Conservation (phyloP, 345 rosid species). For the Syzygium oleosum region DNA sequence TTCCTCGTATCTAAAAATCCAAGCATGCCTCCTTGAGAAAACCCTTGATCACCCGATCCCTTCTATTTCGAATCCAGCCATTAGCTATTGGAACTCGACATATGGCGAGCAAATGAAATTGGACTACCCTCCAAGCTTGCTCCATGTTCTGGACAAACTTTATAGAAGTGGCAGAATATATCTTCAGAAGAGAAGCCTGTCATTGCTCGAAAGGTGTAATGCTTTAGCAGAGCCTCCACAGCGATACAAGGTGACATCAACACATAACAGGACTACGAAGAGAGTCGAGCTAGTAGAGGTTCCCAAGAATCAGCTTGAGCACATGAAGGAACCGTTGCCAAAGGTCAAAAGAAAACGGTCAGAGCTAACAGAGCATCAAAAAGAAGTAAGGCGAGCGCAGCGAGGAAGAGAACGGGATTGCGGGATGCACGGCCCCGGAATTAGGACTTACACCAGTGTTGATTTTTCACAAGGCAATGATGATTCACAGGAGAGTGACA, state of each 20-base stretch:
- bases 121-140: constrained; percentile 37
- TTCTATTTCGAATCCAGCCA: constrained; percentile 27
- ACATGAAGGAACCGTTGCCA: not conserved
- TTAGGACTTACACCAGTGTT: constrained; percentile 32
- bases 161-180: constrained; percentile 34
- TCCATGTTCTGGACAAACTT: constrained; percentile 36
- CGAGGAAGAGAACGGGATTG: constrained; percentile 41
- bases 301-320: not conserved
- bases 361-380: constrained; percentile 46
- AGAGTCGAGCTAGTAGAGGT: constrained; percentile 20
- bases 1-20: constrained; percentile 35
- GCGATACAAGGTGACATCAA: constrained; percentile 23
- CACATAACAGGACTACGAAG: constrained; percentile 25
- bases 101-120: constrained; percentile 27
- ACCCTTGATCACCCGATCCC: constrained; percentile 29
- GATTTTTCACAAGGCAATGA: constrained; percentile 46
- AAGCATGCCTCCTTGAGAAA: constrained; percentile 38
- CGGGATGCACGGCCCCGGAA: constrained; percentile 38
- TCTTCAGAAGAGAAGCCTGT: constrained; percentile 20
- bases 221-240: constrained; percentile 1
- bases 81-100: constrained; percentile 39
- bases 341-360: constrained; percentile 20
- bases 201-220: constrained; percentile 1
- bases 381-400: constrained; percentile 45
- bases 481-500: constrained; percentile 34